phyloP scores from a whole-genome alignment of 768 basidiomycete species.

The Saitozyma podzolica region DNA sequence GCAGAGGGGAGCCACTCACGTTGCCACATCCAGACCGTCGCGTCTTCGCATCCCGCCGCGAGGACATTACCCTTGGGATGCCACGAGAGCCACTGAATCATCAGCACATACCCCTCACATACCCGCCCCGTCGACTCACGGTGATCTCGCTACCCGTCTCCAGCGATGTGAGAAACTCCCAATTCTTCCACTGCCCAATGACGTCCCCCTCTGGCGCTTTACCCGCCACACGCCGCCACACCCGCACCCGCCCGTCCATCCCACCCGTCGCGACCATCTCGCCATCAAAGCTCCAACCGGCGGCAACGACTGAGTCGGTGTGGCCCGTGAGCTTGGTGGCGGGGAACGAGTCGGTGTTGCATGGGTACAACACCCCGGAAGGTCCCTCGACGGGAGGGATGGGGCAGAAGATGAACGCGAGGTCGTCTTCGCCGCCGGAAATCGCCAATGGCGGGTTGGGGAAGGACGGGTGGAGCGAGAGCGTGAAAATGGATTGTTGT shows the following conservation, averaged over 20 bases:
- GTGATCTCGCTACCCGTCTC: constrained; percentile 94
- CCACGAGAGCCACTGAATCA: constrained; percentile 83
- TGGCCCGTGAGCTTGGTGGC: constrained; percentile 77
- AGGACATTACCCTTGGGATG: constrained; percentile 90
- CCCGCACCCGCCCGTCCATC: constrained; percentile 91
- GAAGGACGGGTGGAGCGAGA: constrained; percentile 75
- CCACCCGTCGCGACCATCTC: constrained; percentile 93
- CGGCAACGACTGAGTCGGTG: constrained; percentile 79
- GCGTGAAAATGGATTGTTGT: constrained; percentile 72
- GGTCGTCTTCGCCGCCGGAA: constrained; percentile 93
- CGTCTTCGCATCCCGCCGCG: constrained; percentile 87
- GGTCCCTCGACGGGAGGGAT: constrained; percentile 30
- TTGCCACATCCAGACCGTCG: constrained; percentile 96
- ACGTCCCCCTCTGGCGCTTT: constrained; percentile 57
- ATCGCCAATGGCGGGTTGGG: constrained; percentile 70
- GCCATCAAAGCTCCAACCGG: constrained; percentile 81
- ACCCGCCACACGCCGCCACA: constrained; percentile 68
- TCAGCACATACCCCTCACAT: background rate
- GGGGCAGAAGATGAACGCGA: constrained; percentile 73
- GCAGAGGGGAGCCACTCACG: constrained; percentile 59
- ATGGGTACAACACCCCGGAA: constrained; percentile 3
- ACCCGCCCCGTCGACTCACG: constrained; percentile 57
- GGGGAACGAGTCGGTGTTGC: constrained; percentile 39
- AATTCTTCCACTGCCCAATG: constrained; percentile 64
- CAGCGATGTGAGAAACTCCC: constrained; percentile 93